A percentile compares a stretch with the other conserved stretches of the same genome.
Evolutionary conservation across 2,329 filamentous ascomycete genomes (phyloP).

Genomic region (Claviceps capensis): DNA sequence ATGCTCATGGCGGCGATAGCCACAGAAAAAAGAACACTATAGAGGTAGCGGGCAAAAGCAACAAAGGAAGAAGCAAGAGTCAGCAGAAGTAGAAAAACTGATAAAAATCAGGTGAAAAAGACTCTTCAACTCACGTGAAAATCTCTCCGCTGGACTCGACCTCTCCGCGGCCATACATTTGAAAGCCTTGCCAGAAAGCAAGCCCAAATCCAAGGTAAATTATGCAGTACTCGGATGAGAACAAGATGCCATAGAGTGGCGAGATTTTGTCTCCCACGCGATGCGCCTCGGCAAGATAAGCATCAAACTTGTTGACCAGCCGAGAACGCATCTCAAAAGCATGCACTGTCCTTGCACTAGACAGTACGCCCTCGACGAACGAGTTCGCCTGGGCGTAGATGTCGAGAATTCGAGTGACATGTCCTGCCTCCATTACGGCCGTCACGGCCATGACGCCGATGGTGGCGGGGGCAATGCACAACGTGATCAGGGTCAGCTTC

Average conservation of each 20-base stretch:
- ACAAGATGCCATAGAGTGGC: constrained; percentile 23
- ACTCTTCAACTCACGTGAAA: constrained; percentile 19
- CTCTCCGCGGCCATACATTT: constrained; percentile 19
- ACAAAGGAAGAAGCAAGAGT: neutral
- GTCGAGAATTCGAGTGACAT: constrained; percentile 22
- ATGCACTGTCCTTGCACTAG: constrained; percentile 26
- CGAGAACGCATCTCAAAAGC: constrained; percentile 27
- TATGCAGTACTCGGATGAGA: constrained; percentile 25
- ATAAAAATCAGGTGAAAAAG: neutral
- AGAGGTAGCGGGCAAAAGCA: neutral
- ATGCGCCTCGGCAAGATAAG: constrained; percentile 23
- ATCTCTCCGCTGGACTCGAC: constrained; percentile 24
- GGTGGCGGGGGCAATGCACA: constrained; percentile 14
- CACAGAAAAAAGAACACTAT: constrained; percentile 24
- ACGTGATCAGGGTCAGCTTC: constrained; percentile 30
- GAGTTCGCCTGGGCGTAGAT: constrained; percentile 20
- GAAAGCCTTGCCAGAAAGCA: constrained; percentile 31
- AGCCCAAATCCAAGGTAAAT: constrained; percentile 29
- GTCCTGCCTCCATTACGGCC: constrained; percentile 14
- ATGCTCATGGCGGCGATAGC: constrained; percentile 23
- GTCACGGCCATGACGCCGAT: constrained; percentile 18
- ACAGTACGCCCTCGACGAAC: constrained; percentile 23
- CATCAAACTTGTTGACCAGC: constrained; percentile 25
- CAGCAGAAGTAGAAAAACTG: neutral
- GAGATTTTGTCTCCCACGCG: constrained; percentile 24